Evolutionary conservation across 2,329 filamentous ascomycete genomes (phyloP), one percentile per base, ranked within the genome.

Genomic region (Colletotrichum sidae): DNA sequence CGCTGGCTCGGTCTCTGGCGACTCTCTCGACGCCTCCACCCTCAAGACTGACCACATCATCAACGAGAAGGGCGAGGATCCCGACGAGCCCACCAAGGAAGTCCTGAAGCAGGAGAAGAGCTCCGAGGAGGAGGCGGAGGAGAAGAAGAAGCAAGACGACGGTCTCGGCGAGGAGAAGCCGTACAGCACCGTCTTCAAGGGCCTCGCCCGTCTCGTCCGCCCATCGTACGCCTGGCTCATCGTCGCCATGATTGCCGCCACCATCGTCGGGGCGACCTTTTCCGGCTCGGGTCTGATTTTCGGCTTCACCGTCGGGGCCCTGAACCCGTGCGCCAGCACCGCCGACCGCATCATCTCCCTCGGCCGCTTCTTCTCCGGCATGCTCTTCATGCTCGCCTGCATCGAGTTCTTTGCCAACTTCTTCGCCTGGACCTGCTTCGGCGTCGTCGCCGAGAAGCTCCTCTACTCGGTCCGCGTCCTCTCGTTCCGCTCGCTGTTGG

Each of bases 341-440:
- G 73, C 79, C 2, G 75, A 77, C 5, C 79, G 77, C 10, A 87
- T 89, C 50, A 77, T 80, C 5, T 80, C 78, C 10, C 72, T 75
- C 34, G 86, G 86, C 7, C 75, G 80, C 41, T 82, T 90, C 68
- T 88, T 84, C 42, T 84, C 84, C 0, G 78, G 86, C 4, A 79
- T 90, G 72, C 86, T 88, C 74, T 89, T 90, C 71, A 81, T 88
- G 69, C 79, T 90, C 4, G 87, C 85, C 2, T 79, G 84, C 41
- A 79, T 88, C 25, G 86, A 88, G 66, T 84, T 90, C 70, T 80
- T 88, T 33, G 86, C 86, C 56, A 88, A 89, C 67, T 72, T 88
- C 15, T 76, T 82, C 39, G 86, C 84, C 68, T 87, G 87, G 81
- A 80, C 82, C 2, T 77, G 78, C 3, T 89, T 89, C 67, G 87